These are phyloP conservation scores for Hyphochytrium catenoides DNA, from an alignment of 352 stramenopile genomes.

Conservation along the genomic window DNA sequence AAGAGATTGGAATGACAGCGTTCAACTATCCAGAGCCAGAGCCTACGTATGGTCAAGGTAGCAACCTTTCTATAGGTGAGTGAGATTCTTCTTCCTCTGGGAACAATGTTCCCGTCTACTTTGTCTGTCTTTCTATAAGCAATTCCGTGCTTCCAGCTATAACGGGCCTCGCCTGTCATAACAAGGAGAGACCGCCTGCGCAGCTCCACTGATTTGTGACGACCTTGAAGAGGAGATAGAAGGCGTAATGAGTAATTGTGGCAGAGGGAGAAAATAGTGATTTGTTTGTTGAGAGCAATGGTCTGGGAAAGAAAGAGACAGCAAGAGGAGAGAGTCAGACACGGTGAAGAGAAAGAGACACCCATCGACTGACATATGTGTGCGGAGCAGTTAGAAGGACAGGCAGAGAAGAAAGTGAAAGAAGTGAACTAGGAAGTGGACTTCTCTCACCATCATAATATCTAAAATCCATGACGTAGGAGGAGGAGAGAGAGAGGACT, in stretches of 20 bases:
- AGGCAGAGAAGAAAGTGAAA: too few species aligned
- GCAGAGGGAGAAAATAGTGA: neutral
- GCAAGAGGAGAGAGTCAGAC: too few species aligned
- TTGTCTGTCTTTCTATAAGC: constrained; percentile 13
- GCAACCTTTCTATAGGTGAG: constrained; percentile 15
- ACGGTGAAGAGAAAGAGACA: too few species aligned
- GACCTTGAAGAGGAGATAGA: neutral
- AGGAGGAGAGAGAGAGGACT: constrained; percentile 11
- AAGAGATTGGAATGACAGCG: too few species aligned
- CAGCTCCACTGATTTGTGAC: constrained; percentile 6
- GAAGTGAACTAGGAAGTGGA: too few species aligned
- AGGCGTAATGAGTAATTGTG: neutral
- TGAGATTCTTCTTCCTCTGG: constrained; percentile 8
- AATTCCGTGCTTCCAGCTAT: constrained; percentile 16
- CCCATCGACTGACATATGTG: too few species aligned
- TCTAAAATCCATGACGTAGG: constrained; percentile 12
- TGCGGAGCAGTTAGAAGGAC: too few species aligned
- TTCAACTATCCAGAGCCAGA: too few species aligned
- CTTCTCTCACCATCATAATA: too few species aligned
- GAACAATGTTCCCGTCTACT: constrained; percentile 6
- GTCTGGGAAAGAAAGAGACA: constrained; percentile 1
- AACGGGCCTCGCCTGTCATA: constrained; percentile 12
- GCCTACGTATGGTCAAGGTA: too few species aligned
- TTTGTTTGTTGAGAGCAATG: neutral
- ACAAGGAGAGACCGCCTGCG: constrained; percentile 10